phyloP scores from a whole-genome alignment of 805 yeast species.

The Metahyphopichia silvanorum region DNA sequence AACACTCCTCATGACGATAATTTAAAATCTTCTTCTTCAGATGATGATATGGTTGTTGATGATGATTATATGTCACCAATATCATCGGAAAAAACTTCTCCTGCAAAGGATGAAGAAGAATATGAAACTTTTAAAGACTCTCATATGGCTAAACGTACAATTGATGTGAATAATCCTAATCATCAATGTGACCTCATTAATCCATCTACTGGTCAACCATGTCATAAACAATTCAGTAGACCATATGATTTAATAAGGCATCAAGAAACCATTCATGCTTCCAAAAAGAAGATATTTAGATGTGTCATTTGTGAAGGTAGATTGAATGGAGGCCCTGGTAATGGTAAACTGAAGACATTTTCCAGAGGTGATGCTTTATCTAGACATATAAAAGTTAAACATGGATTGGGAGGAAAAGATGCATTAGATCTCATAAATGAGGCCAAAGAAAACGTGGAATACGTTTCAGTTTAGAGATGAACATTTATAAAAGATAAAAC shows the following conservation, averaged over 20 bases:
- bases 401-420: constrained; percentile 62
- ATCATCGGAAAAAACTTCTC: neutral
- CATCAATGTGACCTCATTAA: constrained; percentile 60
- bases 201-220: constrained; percentile 59
- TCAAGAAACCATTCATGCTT: constrained; percentile 47
- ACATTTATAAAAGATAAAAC: constrained; percentile 5
- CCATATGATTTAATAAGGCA: constrained; percentile 46
- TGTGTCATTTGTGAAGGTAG: constrained; percentile 47
- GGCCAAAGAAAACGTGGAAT: constrained; percentile 78
- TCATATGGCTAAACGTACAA: constrained; percentile 18
- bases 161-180: constrained; percentile 31
- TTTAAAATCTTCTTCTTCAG: neutral
- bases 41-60: constrained; percentile 1
- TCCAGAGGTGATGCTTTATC: constrained; percentile 46
- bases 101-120: neutral
- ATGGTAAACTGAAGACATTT: constrained; percentile 47
- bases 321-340: constrained; percentile 45
- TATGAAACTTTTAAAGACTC: constrained; percentile 2
- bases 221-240: constrained; percentile 82
- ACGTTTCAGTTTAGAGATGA: constrained; percentile 22
- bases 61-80: constrained; percentile 1
- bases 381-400: constrained; percentile 71
- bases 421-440: constrained; percentile 69
- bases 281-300: constrained; percentile 42
- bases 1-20: constrained; percentile 3